These are phyloP conservation scores for Ziziphus jujuba DNA, from an alignment of 306 rosid genomes.

Conservation along the genomic window DNA sequence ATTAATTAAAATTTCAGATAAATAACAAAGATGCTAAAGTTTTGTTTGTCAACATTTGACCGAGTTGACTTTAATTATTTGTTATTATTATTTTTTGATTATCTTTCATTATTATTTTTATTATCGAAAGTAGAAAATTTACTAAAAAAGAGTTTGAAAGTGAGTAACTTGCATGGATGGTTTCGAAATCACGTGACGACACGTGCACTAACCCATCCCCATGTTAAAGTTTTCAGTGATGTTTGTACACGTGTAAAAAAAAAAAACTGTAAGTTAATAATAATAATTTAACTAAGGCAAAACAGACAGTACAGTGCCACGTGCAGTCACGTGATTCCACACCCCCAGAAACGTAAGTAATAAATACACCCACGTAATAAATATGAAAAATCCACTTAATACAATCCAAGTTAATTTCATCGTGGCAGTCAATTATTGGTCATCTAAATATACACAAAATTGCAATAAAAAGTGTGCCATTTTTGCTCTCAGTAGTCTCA, in stretches of 20 bases:
- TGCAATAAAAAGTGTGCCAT: background rate
- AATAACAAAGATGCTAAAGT: background rate
- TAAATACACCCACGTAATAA: background rate
- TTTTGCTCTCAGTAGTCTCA: background rate
- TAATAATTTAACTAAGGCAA: background rate
- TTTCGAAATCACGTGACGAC: conserved; percentile 44
- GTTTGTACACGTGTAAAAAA: background rate
- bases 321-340: conserved; percentile 44
- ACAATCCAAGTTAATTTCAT: no score
- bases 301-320: conserved; percentile 10
- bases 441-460: no score
- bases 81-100: no score
- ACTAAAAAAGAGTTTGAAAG: background rate
- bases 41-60: conserved; percentile 14
- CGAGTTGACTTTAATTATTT: background rate
- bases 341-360: background rate
- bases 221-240: background rate
- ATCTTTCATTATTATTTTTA: no score
- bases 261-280: no score
- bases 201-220: conserved; percentile 34
- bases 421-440: no score
- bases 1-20: conserved; percentile 20
- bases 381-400: no score
- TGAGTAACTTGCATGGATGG: conserved; percentile 26
- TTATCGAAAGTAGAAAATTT: no score